Evolutionary conservation across 371 early-diverging fungal species (phyloP).

Genomic region (Mortierella sp.): DNA sequence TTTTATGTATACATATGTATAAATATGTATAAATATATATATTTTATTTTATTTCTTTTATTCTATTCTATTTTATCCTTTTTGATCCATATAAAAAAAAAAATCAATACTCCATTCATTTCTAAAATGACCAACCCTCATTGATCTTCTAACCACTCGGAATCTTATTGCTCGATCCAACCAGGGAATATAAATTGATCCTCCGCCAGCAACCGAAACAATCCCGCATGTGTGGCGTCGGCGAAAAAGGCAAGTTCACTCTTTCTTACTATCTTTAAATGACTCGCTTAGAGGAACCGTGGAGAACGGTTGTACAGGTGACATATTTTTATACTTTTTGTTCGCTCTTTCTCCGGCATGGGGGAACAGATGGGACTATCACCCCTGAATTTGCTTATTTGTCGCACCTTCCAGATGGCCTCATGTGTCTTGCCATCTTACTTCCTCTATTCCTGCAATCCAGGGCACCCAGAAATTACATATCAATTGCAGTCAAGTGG

Average conservation of each 20-base stretch:
- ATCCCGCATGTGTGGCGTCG: constrained; percentile 93
- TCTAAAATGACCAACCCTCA: too few species aligned
- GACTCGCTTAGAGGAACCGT: background rate
- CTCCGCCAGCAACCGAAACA: constrained; percentile 94
- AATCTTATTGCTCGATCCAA: background rate
- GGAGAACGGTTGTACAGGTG: background rate
- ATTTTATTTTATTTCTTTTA: background rate
- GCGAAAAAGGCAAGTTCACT: constrained; percentile 82
- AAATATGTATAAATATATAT: background rate
- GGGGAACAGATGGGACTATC: background rate
- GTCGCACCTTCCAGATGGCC: background rate
- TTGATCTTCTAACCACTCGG: background rate
- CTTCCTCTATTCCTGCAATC: background rate
- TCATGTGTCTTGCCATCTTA: background rate
- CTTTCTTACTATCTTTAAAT: background rate
- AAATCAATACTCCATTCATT: too few species aligned
- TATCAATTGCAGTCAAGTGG: too few species aligned
- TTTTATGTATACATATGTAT: too few species aligned
- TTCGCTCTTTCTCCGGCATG: background rate
- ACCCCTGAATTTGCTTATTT: constrained; percentile 6
- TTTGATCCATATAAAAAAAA: too few species aligned
- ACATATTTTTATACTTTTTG: background rate
- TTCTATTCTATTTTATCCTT: background rate
- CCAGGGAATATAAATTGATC: constrained; percentile 76
- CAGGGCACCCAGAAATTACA: too few species aligned